Evolutionary conservation across 2,329 filamentous ascomycete genomes (phyloP), one percentile per base, ranked within the genome.

Genomic region (Xylaria digitata): DNA sequence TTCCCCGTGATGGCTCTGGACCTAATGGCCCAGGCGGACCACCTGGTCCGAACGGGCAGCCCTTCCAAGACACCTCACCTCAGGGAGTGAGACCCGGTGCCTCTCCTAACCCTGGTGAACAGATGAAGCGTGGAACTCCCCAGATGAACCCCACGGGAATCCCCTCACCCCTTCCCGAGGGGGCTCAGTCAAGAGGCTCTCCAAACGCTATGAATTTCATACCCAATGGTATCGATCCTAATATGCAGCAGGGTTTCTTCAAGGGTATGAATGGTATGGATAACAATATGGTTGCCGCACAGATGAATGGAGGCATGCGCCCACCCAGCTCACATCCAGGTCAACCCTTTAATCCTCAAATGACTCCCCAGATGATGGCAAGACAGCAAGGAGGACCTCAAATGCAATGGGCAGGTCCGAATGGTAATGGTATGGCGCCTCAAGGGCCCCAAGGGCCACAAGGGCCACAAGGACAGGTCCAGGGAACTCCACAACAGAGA

Each of bases 111-210:
- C 90, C 92, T 23, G 83, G 86, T 50, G 92, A 94, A 68, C 90
- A 92, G 79, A 93, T 93, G 85, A 93, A 92, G 83, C 89, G 92
- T 57, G 88, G 88, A 56, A 92, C 90, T 30, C 90, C 91, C 30
- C 91, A 92, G 78, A 89, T 93, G 85, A 87, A 87, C 73, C 87
- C 87, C 65, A 86, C 86, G 43, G 88, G 86, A 63, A 88, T 93
- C 70, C 90, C 90, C 26, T 93, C 90, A 26, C 91, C 89, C 7
- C 84, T 92, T 68, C 90, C 90, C 2, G 92, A 92, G 75, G 90
- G 88, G 34, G 83, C 82, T 15, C 89, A 86, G 82, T 92, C 87
- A 66, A 86, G 85, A 74, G 87, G 84, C 79, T 92, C 90, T 65
- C 90, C 90, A 56, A 89, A 84, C 80, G 81, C 85, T 58, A 86